A percentile compares a stretch with the other conserved stretches of the same genome.
These are phyloP conservation scores for Triticum turgidum DNA, from an alignment of 176 grass and related monocot species.

Conservation along the genomic window DNA sequence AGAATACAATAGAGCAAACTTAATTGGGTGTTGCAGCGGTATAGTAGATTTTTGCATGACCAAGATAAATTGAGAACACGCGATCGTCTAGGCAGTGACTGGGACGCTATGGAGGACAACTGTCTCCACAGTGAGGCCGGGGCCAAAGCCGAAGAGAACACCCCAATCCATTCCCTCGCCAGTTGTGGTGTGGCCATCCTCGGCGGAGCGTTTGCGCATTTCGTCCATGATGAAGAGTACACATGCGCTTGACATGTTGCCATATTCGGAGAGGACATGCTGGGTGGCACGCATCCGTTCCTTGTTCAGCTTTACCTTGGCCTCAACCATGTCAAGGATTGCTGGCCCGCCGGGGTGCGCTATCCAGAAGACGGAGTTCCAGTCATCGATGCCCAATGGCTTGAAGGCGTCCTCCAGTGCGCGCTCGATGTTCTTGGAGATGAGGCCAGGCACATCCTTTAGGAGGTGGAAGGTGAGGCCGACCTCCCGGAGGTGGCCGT, in stretches of 20 bases:
- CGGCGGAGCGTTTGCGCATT: constrained; percentile 43
- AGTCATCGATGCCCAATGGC: constrained; percentile 48
- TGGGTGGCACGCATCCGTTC: constrained; percentile 34
- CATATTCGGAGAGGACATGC: constrained; percentile 40
- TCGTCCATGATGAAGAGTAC: constrained; percentile 89
- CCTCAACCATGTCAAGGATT: background rate
- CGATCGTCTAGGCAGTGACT: background rate
- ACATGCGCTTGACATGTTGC: background rate
- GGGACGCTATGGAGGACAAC: constrained; percentile 70
- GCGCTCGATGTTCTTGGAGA: constrained; percentile 41
- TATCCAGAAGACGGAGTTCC: background rate
- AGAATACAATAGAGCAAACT: no score
- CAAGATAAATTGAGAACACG: no score
- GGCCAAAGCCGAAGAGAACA: background rate
- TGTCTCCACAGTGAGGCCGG: constrained; percentile 45
- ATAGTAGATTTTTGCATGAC: background rate
- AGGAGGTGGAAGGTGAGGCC: constrained; percentile 84
- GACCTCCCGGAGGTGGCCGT: background rate
- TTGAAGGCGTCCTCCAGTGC: constrained; percentile 47
- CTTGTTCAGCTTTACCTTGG: background rate
- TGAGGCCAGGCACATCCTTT: constrained; percentile 79
- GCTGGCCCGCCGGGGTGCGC: background rate
- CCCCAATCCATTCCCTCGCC: constrained; percentile 83
- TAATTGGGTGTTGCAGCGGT: no score
- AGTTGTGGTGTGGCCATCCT: constrained; percentile 33